Base-by-base conservation (phyloP, 1,139 yeast genomes). In the Hansenula anomala region DNA sequence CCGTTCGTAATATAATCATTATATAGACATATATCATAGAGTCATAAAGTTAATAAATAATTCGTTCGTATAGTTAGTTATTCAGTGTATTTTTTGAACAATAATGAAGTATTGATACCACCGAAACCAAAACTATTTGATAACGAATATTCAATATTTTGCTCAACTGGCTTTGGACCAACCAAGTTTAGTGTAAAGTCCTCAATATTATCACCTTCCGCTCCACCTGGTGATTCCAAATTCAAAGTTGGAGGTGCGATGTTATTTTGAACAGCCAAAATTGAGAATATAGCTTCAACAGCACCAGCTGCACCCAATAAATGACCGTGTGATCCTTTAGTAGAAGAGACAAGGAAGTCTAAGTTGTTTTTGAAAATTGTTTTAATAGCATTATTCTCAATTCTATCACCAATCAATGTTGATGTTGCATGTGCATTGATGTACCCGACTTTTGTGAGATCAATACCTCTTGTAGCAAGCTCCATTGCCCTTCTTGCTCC, bases 401-500 rank as follows among this genome's bases (percentile, higher is more conserved):
- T 95, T 17, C 78, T 64, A 55, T 94, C 99, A 5, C 99, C 99
- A 9, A 90, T 66, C 8, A 68, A 66, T 0, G 99, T 94, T 0
- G 96, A 86, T 0, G 99, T 94, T 0, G 99, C 98, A 61, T 94
- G 99, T 1, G 98, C 97, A 61, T 94, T 94, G 37, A 94, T 71
- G 55, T 89, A 92, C 38, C 74, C 88, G 9, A 92, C 67, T 5
- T 75, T 66, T 3, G 55, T 37, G 0, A 79, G 70, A 2, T 55
- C 51, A 3, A 74, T 46, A 2, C 59, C 56, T 19, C 63, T 58
- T 17, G 90, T 50, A 0, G 97, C 95, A 73, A 75, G 75, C 38
- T 68, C 62, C 96, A 94, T 92, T 5, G 97, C 82, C 44, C 85
- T 66, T 45, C 61, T 70, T 0, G 97, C 97, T 6, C 98, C 98